phyloP scores from a whole-genome alignment of 108 stramenopile species.

The Nitzschia sp. region DNA sequence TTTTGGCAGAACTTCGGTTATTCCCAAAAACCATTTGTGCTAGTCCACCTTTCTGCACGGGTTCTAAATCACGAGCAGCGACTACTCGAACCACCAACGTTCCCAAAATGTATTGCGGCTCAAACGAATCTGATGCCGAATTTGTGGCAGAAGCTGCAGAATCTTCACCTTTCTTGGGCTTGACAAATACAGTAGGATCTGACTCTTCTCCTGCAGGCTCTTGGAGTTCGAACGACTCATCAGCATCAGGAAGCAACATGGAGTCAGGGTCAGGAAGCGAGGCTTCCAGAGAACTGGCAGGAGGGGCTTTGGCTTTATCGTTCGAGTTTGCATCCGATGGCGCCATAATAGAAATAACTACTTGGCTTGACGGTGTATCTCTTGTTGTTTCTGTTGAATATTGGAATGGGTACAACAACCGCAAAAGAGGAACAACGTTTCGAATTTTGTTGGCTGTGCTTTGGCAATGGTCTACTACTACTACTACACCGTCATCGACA shows the following conservation, averaged over 20 bases:
- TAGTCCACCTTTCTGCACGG: constrained; percentile 23
- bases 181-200: constrained; percentile 23
- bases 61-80: constrained; percentile 69
- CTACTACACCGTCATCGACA: not conserved
- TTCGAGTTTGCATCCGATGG: no score
- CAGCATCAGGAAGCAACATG: constrained; percentile 30
- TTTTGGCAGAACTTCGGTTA: constrained; percentile 14
- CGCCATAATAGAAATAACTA: no score
- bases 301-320: no score
- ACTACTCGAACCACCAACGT: constrained; percentile 80
- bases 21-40: constrained; percentile 18
- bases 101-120: constrained; percentile 70
- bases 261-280: not conserved
- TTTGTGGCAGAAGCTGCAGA: not conserved
- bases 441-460: no score
- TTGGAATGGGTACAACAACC: no score
- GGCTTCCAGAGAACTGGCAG: no score
- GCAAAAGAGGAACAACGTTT: no score
- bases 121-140: not conserved
- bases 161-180: constrained; percentile 19
- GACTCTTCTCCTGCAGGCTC: constrained; percentile 5
- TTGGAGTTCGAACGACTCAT: constrained; percentile 14
- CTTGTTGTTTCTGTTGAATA: no score
- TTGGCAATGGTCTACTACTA: not conserved
- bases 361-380: no score